Evolutionary conservation across 75 land plant species (phyloP).

Genomic region (Adiantum capillusveneris): DNA sequence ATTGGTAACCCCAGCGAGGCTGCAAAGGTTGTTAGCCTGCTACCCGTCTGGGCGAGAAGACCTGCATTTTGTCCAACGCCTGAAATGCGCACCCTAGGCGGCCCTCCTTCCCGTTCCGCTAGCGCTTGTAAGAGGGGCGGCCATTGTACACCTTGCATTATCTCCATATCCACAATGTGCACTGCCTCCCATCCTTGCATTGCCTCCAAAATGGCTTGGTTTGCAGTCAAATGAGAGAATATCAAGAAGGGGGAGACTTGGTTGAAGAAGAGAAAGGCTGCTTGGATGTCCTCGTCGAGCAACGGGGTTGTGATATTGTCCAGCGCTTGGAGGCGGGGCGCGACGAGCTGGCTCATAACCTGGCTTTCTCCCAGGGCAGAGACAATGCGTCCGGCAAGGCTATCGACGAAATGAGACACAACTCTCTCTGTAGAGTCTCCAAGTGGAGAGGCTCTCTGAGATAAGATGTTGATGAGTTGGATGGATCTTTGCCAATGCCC

Average conservation of each 20-base stretch:
- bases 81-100: slow-evolving; percentile 11
- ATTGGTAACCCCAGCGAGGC: slow-evolving; percentile 37
- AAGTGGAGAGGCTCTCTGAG: slow-evolving; percentile 29
- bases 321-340: background rate
- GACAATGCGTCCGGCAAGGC: slow-evolving; percentile 33
- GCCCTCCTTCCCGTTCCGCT: slow-evolving; percentile 52
- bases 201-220: slow-evolving; percentile 88
- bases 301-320: background rate
- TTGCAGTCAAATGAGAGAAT: slow-evolving; percentile 81
- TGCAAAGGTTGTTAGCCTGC: slow-evolving; percentile 43
- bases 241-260: slow-evolving; percentile 72
- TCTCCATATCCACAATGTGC: slow-evolving; percentile 78
- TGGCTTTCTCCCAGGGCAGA: background rate
- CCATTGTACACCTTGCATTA: slow-evolving; percentile 88
- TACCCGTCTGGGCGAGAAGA: slow-evolving; percentile 36
- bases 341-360: slow-evolving; percentile 10
- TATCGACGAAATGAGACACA: slow-evolving; percentile 44
- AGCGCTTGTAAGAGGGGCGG: slow-evolving; percentile 85
- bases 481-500: slow-evolving; percentile 45
- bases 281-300: background rate
- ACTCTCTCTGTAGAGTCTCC: slow-evolving; percentile 77
- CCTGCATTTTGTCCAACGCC: slow-evolving; percentile 9
- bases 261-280: slow-evolving; percentile 57
- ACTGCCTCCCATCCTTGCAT: slow-evolving; percentile 37
- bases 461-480: slow-evolving; percentile 36